Evolutionary conservation across 331 rosid species (phyloP).

Genomic region (Acacia pycnantha): DNA sequence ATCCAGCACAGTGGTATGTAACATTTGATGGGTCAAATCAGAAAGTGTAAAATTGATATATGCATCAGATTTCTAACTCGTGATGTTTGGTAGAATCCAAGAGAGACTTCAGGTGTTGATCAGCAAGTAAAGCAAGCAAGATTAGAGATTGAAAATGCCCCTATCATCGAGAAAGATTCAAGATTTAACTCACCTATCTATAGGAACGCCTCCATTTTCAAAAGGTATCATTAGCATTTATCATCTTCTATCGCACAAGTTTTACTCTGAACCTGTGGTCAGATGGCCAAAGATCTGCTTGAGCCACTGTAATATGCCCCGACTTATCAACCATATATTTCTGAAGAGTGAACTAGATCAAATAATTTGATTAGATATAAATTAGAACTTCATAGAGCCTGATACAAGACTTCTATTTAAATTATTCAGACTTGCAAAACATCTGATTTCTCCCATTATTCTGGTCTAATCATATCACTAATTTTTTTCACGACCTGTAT

Average conservation of each 20-base stretch:
- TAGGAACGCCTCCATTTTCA: conserved; percentile 74
- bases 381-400: not conserved
- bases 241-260: conserved; percentile 6
- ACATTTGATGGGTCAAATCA: not conserved
- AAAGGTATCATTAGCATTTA: conserved; percentile 45
- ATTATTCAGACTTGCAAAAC: not conserved
- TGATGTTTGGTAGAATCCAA: conserved; percentile 48
- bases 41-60: conserved; percentile 8
- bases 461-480: not conserved
- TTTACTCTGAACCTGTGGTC: conserved; percentile 15
- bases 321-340: not conserved
- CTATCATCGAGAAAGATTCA: conserved; percentile 53
- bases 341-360: conserved; percentile 1
- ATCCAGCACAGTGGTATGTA: conserved; percentile 44
- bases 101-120: conserved; percentile 53
- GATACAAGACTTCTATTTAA: not conserved
- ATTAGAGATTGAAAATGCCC: conserved; percentile 77
- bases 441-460: not conserved
- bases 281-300: conserved; percentile 8
- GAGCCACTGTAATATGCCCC: not conserved
- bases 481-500: no score
- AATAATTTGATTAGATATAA: not conserved
- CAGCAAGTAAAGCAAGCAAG: conserved; percentile 50
- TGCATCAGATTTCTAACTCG: conserved; percentile 17
- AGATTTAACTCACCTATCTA: conserved; percentile 72